These are phyloP conservation scores for bread wheat (Triticum aestivum) DNA, from an alignment of 176 grass and related monocot genomes.

Conservation along the genomic window DNA sequence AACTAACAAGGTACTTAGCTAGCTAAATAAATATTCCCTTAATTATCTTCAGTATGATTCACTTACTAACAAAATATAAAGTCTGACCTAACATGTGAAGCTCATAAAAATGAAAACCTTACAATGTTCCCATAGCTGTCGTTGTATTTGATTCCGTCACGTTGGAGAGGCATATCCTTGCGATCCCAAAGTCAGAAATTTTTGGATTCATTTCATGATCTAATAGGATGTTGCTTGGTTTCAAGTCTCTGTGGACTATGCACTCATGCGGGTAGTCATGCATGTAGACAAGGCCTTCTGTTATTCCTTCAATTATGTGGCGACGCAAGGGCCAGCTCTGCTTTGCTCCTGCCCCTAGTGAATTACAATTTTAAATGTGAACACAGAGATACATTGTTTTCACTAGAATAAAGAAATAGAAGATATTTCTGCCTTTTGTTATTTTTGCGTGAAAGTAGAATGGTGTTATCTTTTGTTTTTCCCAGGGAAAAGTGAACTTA, in stretches of 20 bases:
- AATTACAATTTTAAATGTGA: neutral
- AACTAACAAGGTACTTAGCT: too few relatives aligned
- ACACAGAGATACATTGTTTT: neutral
- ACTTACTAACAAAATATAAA: neutral
- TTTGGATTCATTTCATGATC: slow-evolving; percentile 60
- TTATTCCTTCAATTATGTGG: slow-evolving; percentile 46
- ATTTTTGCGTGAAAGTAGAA: neutral
- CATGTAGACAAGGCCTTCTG: slow-evolving; percentile 61
- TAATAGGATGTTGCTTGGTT: slow-evolving; percentile 55
- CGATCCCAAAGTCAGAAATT: slow-evolving; percentile 72
- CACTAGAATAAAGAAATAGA: neutral
- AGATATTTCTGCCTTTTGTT: neutral
- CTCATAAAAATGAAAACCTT: neutral
- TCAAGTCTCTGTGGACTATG: slow-evolving; percentile 60
- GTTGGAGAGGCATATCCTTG: slow-evolving; percentile 39
- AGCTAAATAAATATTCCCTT: too few relatives aligned
- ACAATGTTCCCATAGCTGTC: slow-evolving; percentile 52
- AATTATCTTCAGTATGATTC: neutral
- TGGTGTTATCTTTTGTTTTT: neutral
- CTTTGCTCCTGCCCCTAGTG: neutral
- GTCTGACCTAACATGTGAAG: neutral
- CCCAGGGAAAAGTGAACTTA: neutral
- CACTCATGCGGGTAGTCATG: slow-evolving; percentile 38
- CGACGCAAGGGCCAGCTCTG: slow-evolving; percentile 23
- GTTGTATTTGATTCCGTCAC: slow-evolving; percentile 19